These are phyloP conservation scores for Osmanthus fragrans DNA, from an alignment of 257 asterid species.

Conservation along the genomic window DNA sequence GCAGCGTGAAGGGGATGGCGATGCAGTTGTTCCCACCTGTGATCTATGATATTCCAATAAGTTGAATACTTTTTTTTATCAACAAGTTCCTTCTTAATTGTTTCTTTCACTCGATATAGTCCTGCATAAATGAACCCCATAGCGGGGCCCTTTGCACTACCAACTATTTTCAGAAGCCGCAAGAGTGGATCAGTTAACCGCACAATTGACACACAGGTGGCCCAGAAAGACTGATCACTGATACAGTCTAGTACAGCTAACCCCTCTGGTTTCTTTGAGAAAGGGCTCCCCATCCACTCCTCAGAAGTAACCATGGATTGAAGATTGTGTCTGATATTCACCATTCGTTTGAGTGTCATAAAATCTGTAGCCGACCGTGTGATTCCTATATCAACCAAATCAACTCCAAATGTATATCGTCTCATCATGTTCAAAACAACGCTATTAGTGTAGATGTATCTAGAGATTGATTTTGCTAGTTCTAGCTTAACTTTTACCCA, in stretches of 20 bases:
- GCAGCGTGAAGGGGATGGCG: constrained; percentile 88
- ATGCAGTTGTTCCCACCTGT: constrained; percentile 81
- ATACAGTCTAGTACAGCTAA: constrained; percentile 48
- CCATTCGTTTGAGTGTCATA: constrained; percentile 71
- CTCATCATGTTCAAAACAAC: constrained; percentile 76
- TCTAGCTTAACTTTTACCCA: constrained; percentile 55
- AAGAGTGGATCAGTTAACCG: constrained; percentile 67
- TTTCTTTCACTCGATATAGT: constrained; percentile 82
- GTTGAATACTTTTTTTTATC: constrained; percentile 55
- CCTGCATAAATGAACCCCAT: constrained; percentile 90
- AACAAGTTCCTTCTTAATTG: constrained; percentile 72
- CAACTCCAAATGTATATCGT: constrained; percentile 73
- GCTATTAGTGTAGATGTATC: constrained; percentile 62
- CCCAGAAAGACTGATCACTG: constrained; percentile 73
- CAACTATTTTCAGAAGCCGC: constrained; percentile 68
- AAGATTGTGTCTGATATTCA: constrained; percentile 60
- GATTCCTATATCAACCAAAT: constrained; percentile 70
- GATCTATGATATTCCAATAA: constrained; percentile 89
- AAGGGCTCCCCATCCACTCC: constrained; percentile 83
- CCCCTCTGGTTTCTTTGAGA: constrained; percentile 71
- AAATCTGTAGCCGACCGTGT: constrained; percentile 67
- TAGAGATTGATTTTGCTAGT: constrained; percentile 77
- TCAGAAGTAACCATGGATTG: constrained; percentile 86
- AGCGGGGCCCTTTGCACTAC: constrained; percentile 75
- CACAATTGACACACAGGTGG: constrained; percentile 49